Percentiles rank a stretch among this genome's conserved stretches.
Evolutionary conservation across 495 filamentous ascomycete genomes (phyloP).

Genomic region (Penicillium flavigenum): DNA sequence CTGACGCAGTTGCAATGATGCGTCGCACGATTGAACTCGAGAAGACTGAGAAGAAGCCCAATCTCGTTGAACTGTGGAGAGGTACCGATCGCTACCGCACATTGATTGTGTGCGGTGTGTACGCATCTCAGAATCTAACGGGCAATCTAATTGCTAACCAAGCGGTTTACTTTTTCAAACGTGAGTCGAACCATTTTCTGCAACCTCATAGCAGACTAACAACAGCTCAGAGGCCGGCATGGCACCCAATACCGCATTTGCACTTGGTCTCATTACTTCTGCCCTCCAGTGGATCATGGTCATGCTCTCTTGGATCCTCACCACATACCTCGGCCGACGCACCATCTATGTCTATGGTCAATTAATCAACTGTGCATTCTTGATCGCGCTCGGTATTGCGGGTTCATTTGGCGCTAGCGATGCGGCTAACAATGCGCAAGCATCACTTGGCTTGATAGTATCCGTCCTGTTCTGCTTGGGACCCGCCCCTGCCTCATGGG

Average conservation of each 20-base stretch:
- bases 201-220: conserved; percentile 25
- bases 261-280: conserved; percentile 50
- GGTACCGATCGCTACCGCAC: conserved; percentile 31
- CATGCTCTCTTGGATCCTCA: conserved; percentile 55
- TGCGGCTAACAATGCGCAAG: conserved; percentile 45
- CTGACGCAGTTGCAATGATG: conserved; percentile 59
- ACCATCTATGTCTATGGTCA: conserved; percentile 47
- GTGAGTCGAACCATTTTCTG: conserved; percentile 22
- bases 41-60: conserved; percentile 47
- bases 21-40: conserved; percentile 67
- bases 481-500: conserved; percentile 54
- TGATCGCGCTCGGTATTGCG: conserved; percentile 50
- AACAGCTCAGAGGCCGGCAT: conserved; percentile 36
- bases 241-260: conserved; percentile 36
- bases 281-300: conserved; percentile 51
- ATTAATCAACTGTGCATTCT: conserved; percentile 35
- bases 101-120: conserved; percentile 33
- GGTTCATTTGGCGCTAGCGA: conserved; percentile 37
- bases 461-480: conserved; percentile 54
- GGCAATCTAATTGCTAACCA: conserved; percentile 32
- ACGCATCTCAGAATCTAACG: conserved; percentile 31
- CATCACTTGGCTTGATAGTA: conserved; percentile 55
- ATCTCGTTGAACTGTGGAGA: conserved; percentile 27
- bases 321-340: conserved; percentile 45
- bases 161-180: conserved; percentile 31